These are phyloP conservation scores for Kluyveromyces wickerhamii DNA, from an alignment of 805 yeast species.

Conservation along the genomic window DNA sequence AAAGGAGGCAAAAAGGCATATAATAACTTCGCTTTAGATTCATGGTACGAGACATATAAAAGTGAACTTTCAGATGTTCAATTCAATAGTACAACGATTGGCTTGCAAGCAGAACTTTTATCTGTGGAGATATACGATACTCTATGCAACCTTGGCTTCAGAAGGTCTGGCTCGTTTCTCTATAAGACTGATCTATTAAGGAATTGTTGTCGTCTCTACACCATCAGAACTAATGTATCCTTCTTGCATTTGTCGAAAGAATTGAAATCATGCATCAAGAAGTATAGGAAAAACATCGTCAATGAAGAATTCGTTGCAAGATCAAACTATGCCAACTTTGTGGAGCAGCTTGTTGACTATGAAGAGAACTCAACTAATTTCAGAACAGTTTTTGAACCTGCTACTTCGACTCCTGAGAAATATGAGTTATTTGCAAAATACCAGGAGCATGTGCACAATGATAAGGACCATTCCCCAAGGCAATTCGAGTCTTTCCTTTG, in stretches of 20 bases:
- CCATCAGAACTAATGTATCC: slow-evolving; percentile 55
- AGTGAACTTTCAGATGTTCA: slow-evolving; percentile 8
- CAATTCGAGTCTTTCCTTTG: slow-evolving; percentile 65
- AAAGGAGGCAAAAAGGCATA: slow-evolving; percentile 38
- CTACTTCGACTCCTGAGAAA: slow-evolving; percentile 49
- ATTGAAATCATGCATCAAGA: slow-evolving; percentile 54
- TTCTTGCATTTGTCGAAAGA: slow-evolving; percentile 51
- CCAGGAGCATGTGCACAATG: slow-evolving; percentile 65
- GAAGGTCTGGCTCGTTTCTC: slow-evolving; percentile 67
- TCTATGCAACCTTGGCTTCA: slow-evolving; percentile 63
- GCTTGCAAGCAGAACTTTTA: slow-evolving; percentile 39
- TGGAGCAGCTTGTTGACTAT: slow-evolving; percentile 32
- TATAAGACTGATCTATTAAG: slow-evolving; percentile 61
- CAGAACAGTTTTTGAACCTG: slow-evolving; percentile 44
- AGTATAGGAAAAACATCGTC: slow-evolving; percentile 35
- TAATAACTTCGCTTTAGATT: slow-evolving; percentile 33
- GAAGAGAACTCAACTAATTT: slow-evolving; percentile 28
- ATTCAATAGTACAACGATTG: slow-evolving; percentile 26
- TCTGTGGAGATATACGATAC: slow-evolving; percentile 49
- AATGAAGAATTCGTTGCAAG: slow-evolving; percentile 6
- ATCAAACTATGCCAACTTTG: slow-evolving; percentile 22
- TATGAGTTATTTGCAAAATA: slow-evolving; percentile 56
- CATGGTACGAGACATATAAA: slow-evolving; percentile 24
- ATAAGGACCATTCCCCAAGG: slow-evolving; percentile 37
- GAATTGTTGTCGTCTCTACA: slow-evolving; percentile 71